Base-by-base conservation (phyloP, 164 flowering plant genomes). In the Euptelea pleiosperma region DNA sequence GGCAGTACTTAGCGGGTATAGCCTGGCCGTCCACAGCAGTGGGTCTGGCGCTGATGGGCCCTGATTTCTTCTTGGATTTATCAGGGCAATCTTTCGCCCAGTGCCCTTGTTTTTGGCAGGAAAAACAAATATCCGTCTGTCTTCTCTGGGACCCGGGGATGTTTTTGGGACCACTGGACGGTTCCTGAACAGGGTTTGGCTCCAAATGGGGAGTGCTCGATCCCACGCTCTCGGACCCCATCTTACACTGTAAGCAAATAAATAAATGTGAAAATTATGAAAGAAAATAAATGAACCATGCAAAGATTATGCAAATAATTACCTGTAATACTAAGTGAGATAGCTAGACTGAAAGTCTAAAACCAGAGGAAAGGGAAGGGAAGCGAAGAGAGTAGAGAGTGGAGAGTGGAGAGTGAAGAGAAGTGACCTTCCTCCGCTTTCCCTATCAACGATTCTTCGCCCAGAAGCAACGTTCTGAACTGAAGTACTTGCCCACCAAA, bases 1-100 rank as follows among this genome's bases (percentile, higher is more conserved):
- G 46, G 37, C 66, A 63, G 1, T 35, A 25, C 24, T 18, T 58
- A 8, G 9, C 55, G 4, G 26, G 60, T 18, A 51, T 12, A 34
- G 9, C 21, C 18, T 34, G 30, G 36, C 21, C 21, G 7, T 34
- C 47, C 14, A 36, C 31, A 2, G 2, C 0, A 16, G 12, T 10
- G 9, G 16, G 2, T 10, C 8, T 28, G 46, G 7, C 7, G 11
- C 7, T 47, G 1, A 52, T 16, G 15, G 50, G 9, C 16, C 26
- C 30, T 10, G 18, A 2, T 34, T 35, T 33, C 11, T 12, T 53
- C 22, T n/a, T 44, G 4, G 21, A 9, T 24, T 9, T 58, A 3
- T 58, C 43, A 54, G 52, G 66, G 46, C 66, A 62, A 14, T 55
- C 35, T 30, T 0, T 6, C 7, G 59, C 44, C 52, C 58, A 62